phyloP scores from a whole-genome alignment of 768 basidiomycete species.

The Crucibulum laeve region DNA sequence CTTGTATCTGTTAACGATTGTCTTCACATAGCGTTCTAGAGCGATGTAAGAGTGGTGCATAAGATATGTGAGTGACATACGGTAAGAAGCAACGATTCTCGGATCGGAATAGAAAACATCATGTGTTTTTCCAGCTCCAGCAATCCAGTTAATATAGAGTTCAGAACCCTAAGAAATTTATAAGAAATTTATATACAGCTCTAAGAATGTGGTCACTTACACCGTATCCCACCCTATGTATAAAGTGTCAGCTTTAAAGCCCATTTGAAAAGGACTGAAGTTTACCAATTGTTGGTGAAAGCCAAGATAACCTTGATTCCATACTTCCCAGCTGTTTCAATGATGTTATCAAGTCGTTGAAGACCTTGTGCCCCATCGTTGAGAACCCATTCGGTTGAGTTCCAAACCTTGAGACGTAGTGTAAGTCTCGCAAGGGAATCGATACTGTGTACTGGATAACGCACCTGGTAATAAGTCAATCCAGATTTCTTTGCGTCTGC shows the following conservation, averaged over 20 bases:
- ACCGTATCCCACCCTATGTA: slow-evolving; percentile 49
- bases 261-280: neutral
- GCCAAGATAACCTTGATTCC: slow-evolving; percentile 48
- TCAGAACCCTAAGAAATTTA: slow-evolving; percentile 42
- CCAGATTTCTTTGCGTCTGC: slow-evolving; percentile 33
- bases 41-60: neutral
- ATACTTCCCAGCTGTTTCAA: slow-evolving; percentile 42
- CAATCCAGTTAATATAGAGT: slow-evolving; percentile 56
- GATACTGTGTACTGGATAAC: neutral
- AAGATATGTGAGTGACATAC: slow-evolving; percentile 16
- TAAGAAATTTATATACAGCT: neutral
- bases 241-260: neutral
- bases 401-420: slow-evolving; percentile 34
- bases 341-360: slow-evolving; percentile 46
- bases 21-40: slow-evolving; percentile 44
- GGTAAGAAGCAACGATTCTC: slow-evolving; percentile 40
- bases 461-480: slow-evolving; percentile 48
- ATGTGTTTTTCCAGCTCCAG: slow-evolving; percentile 40
- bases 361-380: slow-evolving; percentile 53
- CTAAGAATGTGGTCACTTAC: slow-evolving; percentile 22
- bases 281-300: slow-evolving; percentile 54
- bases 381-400: slow-evolving; percentile 39
- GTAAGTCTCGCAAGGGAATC: neutral
- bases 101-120: slow-evolving; percentile 57
- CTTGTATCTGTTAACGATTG: slow-evolving; percentile 44